A percentile compares a stretch with the other conserved stretches of the same genome.
phyloP scores from a whole-genome alignment of 345 rosid species.

The Barbarea vulgaris region DNA sequence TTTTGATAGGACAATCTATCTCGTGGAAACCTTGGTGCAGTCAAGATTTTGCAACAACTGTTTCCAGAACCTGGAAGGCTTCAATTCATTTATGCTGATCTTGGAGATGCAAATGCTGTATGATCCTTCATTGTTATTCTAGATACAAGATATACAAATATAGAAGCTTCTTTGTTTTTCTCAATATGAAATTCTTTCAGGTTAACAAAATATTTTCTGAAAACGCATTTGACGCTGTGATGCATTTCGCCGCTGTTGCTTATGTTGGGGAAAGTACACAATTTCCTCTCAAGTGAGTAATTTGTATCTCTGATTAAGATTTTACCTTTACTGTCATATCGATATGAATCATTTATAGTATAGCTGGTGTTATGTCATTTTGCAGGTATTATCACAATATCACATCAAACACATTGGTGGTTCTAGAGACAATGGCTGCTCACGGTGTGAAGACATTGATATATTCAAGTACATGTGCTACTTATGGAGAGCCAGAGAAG shows the following conservation, averaged over 20 bases:
- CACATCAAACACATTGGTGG: slow-evolving; percentile 57
- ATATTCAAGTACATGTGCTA: slow-evolving; percentile 67
- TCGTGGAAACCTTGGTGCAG: slow-evolving; percentile 57
- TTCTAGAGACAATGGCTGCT: slow-evolving; percentile 59
- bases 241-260: slow-evolving; percentile 71
- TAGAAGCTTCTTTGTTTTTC: slow-evolving; percentile 14
- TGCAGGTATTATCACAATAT: slow-evolving; percentile 65
- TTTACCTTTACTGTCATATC: not conserved
- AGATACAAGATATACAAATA: not conserved
- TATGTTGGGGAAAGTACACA: slow-evolving; percentile 71
- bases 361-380: not conserved
- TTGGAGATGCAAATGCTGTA: slow-evolving; percentile 60
- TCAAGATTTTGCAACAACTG: slow-evolving; percentile 49
- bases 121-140: slow-evolving; percentile 30
- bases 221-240: slow-evolving; percentile 58
- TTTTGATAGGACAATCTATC: slow-evolving; percentile 58
- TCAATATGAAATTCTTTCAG: slow-evolving; percentile 41
- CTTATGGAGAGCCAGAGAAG: slow-evolving; percentile 59
- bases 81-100: slow-evolving; percentile 59
- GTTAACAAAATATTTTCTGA: slow-evolving; percentile 50
- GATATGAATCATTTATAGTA: not conserved
- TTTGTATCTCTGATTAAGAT: not conserved
- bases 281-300: slow-evolving; percentile 54
- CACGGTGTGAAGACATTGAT: slow-evolving; percentile 59
- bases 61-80: slow-evolving; percentile 62